Percentiles rank a stretch among this genome's conserved stretches.
Evolutionary conservation across 2,329 filamentous ascomycete genomes (phyloP).

Genomic region (Gaeumannomyces sp.): DNA sequence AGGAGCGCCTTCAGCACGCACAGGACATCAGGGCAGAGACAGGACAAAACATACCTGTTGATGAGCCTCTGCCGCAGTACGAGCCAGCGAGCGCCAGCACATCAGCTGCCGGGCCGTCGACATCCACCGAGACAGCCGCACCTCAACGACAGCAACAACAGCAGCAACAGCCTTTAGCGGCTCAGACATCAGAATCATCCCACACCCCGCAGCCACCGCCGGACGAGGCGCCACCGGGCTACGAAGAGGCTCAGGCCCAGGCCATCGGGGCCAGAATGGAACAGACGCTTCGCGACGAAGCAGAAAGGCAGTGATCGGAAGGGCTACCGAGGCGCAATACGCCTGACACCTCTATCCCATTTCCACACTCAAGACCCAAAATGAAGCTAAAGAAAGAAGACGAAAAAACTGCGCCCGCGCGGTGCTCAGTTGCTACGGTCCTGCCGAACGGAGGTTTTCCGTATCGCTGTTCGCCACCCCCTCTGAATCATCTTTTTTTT

Average conservation of each 20-base stretch:
- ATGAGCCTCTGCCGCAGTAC: constrained; percentile 86
- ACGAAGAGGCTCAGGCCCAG: constrained; percentile 83
- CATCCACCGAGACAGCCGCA: constrained; percentile 20
- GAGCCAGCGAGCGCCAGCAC: constrained; percentile 37
- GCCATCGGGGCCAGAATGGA: constrained; percentile 54
- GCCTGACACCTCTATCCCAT: background rate
- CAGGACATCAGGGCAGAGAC: constrained; percentile 67
- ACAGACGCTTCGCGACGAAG: constrained; percentile 66
- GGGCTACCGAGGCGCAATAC: background rate
- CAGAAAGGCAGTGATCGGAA: constrained; percentile 49
- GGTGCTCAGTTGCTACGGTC: background rate
- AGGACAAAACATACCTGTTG: constrained; percentile 56
- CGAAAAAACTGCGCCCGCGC: background rate
- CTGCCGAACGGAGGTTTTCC: background rate
- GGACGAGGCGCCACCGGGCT: constrained; percentile 79
- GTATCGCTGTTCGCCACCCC: background rate
- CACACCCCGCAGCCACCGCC: constrained; percentile 36
- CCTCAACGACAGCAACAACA: constrained; percentile 20
- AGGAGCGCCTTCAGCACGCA: constrained; percentile 75
- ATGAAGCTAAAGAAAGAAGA: background rate
- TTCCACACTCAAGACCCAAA: background rate
- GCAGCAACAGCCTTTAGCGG: constrained; percentile 15
- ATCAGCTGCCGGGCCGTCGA: constrained; percentile 14
- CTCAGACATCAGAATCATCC: background rate
- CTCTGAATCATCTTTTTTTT: background rate